A percentile compares a stretch with the other conserved stretches of the same genome.
Evolutionary conservation across 257 asterid species (phyloP).

Genomic region (Scutellaria minor): DNA sequence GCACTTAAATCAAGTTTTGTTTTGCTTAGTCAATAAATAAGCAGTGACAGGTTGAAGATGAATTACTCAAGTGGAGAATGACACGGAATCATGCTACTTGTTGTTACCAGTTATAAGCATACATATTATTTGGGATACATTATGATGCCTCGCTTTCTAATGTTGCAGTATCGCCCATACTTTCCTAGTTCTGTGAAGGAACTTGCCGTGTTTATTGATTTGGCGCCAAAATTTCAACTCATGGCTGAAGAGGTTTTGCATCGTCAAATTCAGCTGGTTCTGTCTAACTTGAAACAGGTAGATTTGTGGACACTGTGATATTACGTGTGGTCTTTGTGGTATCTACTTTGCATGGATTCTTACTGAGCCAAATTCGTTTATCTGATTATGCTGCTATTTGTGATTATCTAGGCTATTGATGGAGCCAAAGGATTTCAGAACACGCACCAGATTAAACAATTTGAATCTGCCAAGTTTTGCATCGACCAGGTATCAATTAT

Average conservation of each 20-base stretch:
- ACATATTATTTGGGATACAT: background rate
- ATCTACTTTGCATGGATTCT: constrained; percentile 21
- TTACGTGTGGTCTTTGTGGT: constrained; percentile 9
- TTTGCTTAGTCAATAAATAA: background rate
- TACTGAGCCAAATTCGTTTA: constrained; percentile 12
- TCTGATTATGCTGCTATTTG: constrained; percentile 35
- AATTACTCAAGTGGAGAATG: background rate
- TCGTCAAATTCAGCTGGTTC: constrained; percentile 76
- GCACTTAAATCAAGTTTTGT: background rate
- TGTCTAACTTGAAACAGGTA: constrained; percentile 80
- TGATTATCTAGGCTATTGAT: constrained; percentile 73
- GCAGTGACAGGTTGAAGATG: background rate
- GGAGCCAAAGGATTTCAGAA: constrained; percentile 94
- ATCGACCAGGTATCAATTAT: constrained; percentile 85
- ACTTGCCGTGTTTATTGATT: constrained; percentile 77
- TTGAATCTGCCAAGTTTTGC: constrained; percentile 88
- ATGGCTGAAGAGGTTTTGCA: constrained; percentile 85
- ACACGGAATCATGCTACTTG: constrained; percentile 16
- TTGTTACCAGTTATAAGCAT: constrained; percentile 12
- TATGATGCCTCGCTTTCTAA: constrained; percentile 25
- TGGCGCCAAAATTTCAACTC: constrained; percentile 89
- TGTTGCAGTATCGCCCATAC: constrained; percentile 86
- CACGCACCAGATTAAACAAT: constrained; percentile 80
- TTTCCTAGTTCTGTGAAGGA: constrained; percentile 83
- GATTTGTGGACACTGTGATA: constrained; percentile 7